These are phyloP conservation scores for Juncus effusus DNA, from an alignment of 176 grass and related monocot species.

Conservation along the genomic window DNA sequence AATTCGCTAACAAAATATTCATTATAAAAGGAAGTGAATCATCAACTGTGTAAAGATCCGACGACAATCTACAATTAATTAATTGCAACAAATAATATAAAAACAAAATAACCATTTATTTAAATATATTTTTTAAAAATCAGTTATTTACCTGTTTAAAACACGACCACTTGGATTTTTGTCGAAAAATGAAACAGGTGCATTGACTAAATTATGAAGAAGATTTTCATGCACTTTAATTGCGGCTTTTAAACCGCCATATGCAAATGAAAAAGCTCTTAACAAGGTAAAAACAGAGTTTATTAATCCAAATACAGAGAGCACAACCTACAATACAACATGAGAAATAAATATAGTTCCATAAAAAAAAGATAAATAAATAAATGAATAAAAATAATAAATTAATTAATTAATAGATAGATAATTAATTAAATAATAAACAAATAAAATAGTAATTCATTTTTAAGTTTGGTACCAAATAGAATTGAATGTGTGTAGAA, in stretches of 20 bases:
- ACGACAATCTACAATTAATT: constrained; percentile 64
- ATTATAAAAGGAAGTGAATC: constrained; percentile 99
- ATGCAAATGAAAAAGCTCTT: constrained; percentile 89
- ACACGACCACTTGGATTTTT: constrained; percentile 82
- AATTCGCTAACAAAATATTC: constrained; percentile 91
- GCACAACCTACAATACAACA: constrained; percentile 52
- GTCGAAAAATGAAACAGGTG: constrained; percentile 80
- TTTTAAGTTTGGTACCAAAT: constrained; percentile 55
- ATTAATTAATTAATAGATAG: no score
- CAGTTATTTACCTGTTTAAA: constrained; percentile 65
- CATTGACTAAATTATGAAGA: constrained; percentile 66
- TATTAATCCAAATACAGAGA: constrained; percentile 72
- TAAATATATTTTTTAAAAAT: background rate
- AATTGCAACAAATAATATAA: background rate
- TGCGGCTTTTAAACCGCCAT: constrained; percentile 77
- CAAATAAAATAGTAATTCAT: constrained; percentile 20
- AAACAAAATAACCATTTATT: constrained; percentile 10
- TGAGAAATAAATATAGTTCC: background rate
- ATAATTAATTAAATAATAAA: background rate
- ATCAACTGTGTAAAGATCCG: constrained; percentile 83
- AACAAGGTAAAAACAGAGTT: constrained; percentile 84
- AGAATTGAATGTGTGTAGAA: constrained; percentile 49
- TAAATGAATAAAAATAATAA: background rate
- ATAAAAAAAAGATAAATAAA: background rate
- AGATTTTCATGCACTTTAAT: constrained; percentile 70